A percentile compares a stretch with the other conserved stretches of the same genome.
phyloP scores from a whole-genome alignment of 805 yeast species.

The Saturnispora sekii region DNA sequence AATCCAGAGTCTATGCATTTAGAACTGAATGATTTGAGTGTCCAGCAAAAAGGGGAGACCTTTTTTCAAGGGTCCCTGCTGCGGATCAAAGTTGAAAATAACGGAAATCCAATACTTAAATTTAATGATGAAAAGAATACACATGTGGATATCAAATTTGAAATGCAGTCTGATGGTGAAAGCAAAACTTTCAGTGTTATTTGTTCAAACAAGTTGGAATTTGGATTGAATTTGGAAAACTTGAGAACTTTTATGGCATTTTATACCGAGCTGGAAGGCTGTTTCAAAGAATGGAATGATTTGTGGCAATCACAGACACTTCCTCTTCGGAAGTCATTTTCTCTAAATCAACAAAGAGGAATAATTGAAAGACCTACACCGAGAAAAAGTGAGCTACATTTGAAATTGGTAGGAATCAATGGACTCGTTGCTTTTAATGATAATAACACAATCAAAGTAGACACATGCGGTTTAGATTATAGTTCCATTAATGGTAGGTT shows the following conservation, averaged over 20 bases:
- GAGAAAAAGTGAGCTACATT: not conserved
- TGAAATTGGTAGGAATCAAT: not conserved
- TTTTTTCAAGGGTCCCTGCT: conserved; percentile 42
- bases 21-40: conserved; percentile 23
- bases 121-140: conserved; percentile 20
- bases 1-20: conserved; percentile 26
- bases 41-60: conserved; percentile 34
- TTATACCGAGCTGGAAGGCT: conserved; percentile 11
- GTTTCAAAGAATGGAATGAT: conserved; percentile 6
- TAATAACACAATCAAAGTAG: not conserved
- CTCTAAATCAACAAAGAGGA: not conserved
- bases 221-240: conserved; percentile 15
- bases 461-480: not conserved
- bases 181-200: conserved; percentile 30
- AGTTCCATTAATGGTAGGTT: conserved; percentile 1
- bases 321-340: not conserved
- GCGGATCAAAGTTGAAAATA: conserved; percentile 22
- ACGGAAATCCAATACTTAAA: conserved; percentile 14
- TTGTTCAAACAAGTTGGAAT: conserved; percentile 33
- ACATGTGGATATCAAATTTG: conserved; percentile 46
- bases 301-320: too few relatives aligned
- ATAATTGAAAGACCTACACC: not conserved
- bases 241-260: conserved; percentile 10
- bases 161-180: conserved; percentile 27
- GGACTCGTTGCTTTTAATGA: conserved; percentile 2